A percentile compares a stretch with the other conserved stretches of the same genome.
Evolutionary conservation across 805 yeast genomes (phyloP).

Genomic region (Zygoascus flipseniorum): DNA sequence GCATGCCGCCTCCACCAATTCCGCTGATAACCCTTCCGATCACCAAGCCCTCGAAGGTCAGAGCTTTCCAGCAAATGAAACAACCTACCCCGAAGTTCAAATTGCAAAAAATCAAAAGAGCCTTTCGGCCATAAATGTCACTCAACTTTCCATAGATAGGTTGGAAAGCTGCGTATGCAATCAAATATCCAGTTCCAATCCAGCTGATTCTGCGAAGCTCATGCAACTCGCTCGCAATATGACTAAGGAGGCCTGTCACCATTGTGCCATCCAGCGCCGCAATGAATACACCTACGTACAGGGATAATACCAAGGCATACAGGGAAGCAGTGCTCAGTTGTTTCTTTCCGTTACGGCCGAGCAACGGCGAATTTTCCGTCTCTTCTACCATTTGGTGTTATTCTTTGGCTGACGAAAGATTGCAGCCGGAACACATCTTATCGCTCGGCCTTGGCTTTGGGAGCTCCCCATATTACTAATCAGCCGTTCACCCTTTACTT

Average conservation of each 20-base stretch:
- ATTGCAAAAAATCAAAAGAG: slow-evolving; percentile 35
- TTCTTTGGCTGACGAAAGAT: neutral
- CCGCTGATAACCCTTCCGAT: slow-evolving; percentile 77
- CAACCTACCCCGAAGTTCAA: slow-evolving; percentile 40
- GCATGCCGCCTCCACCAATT: slow-evolving; percentile 86
- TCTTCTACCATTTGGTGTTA: neutral
- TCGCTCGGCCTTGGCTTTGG: neutral
- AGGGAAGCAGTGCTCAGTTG: neutral
- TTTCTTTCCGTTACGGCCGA: neutral
- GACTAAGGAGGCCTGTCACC: slow-evolving; percentile 49
- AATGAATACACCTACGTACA: slow-evolving; percentile 33
- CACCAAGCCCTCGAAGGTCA: slow-evolving; percentile 47
- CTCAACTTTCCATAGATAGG: slow-evolving; percentile 65
- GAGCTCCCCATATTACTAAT: neutral
- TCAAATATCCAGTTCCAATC: slow-evolving; percentile 65
- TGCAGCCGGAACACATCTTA: neutral
- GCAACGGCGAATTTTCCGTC: neutral
- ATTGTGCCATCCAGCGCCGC: slow-evolving; percentile 53
- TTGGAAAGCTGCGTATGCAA: slow-evolving; percentile 67
- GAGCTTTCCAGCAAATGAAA: slow-evolving; percentile 44
- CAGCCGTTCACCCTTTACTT: neutral
- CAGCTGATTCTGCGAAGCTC: slow-evolving; percentile 47
- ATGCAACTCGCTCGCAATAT: slow-evolving; percentile 51
- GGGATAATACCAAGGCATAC: slow-evolving; percentile 9
- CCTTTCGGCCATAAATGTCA: slow-evolving; percentile 42